Conservation (phyloP, 2,329 filamentous ascomycete genomes). For the Ophiocordyceps robertsii region DNA sequence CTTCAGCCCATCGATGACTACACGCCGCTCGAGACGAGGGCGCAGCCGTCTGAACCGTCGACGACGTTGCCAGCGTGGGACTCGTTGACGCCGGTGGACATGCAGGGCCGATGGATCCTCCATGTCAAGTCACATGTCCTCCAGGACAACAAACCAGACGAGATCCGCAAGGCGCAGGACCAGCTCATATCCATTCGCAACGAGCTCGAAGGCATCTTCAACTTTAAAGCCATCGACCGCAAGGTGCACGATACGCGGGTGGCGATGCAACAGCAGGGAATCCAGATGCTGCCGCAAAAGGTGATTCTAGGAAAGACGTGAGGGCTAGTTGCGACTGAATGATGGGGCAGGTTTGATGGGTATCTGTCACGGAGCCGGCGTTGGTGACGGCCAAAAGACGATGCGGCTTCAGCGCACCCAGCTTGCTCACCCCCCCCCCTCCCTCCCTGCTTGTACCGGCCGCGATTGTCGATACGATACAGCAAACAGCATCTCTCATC, state of each 20-base stretch:
- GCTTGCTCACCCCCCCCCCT: too few relatives aligned
- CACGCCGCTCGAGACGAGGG: conserved; percentile 16
- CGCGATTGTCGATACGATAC: too few relatives aligned
- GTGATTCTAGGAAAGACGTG: conserved; percentile 17
- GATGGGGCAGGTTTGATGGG: not conserved
- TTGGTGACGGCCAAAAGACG: too few relatives aligned
- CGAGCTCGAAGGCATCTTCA: conserved; percentile 37
- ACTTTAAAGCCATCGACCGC: conserved; percentile 37
- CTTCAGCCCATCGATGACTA: conserved; percentile 18
- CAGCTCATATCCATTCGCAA: conserved; percentile 30
- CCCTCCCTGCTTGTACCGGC: too few relatives aligned
- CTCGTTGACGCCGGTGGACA: conserved; percentile 32
- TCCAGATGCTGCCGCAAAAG: conserved; percentile 24
- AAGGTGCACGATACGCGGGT: conserved; percentile 39
- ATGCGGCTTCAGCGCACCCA: too few relatives aligned
- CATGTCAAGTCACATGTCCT: conserved; percentile 38
- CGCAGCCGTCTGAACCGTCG: conserved; percentile 6
- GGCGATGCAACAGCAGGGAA: conserved; percentile 21
- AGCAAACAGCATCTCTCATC: too few relatives aligned
- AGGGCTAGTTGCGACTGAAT: not conserved
- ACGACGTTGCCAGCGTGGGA: conserved; percentile 30
- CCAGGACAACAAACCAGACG: conserved; percentile 44
- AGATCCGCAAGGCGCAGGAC: conserved; percentile 40
- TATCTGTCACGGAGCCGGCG: too few relatives aligned
- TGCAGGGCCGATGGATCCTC: conserved; percentile 39